Evolutionary conservation across 331 rosid species (phyloP).

Genomic region (Cydonia oblonga): DNA sequence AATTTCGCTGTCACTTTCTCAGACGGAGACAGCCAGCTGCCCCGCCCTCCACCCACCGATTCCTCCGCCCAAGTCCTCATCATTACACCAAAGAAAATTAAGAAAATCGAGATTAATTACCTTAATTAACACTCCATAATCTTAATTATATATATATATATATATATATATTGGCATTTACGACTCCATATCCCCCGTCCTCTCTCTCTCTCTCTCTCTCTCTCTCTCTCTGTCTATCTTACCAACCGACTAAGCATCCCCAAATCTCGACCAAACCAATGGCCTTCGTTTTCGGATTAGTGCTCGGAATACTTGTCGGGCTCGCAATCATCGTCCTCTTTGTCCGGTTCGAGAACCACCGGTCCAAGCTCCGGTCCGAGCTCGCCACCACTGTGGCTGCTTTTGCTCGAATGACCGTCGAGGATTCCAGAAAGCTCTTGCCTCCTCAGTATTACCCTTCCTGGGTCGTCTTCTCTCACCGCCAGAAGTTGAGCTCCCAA

Average conservation of each 20-base stretch:
- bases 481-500: slow-evolving; percentile 55
- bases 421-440: slow-evolving; percentile 72
- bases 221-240: background rate
- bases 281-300: slow-evolving; percentile 73
- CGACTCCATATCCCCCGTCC: background rate
- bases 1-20: background rate
- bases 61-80: background rate
- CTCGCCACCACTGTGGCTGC: slow-evolving; percentile 72
- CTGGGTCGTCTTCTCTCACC: slow-evolving; percentile 79
- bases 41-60: background rate
- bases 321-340: slow-evolving; percentile 46
- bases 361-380: slow-evolving; percentile 54
- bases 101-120: background rate
- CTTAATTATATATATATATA: too few relatives aligned
- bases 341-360: slow-evolving; percentile 54
- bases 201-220: too few relatives aligned
- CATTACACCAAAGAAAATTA: background rate
- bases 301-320: slow-evolving; percentile 56
- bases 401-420: slow-evolving; percentile 73
- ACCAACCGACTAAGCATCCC: background rate
- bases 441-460: slow-evolving; percentile 75
- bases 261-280: slow-evolving; percentile 17
- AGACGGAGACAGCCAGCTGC: background rate
- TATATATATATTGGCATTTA: background rate
- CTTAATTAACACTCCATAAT: background rate